Evolutionary conservation across 2,329 filamentous ascomycete genomes (phyloP).

Genomic region (Incumbomyces lentus): DNA sequence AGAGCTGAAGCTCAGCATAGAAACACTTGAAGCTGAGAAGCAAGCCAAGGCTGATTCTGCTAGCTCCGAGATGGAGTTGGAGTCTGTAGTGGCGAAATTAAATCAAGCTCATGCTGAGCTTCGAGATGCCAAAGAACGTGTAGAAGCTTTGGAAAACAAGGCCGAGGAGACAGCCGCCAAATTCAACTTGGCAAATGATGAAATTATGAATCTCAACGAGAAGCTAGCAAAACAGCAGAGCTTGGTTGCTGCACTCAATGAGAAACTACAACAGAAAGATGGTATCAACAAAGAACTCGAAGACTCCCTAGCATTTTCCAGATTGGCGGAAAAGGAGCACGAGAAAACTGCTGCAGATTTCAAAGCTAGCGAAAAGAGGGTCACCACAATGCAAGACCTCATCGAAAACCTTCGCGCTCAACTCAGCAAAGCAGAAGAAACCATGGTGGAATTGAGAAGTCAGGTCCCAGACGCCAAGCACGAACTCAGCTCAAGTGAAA

Average conservation of each 20-base stretch:
- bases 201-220: slow-evolving; percentile 20
- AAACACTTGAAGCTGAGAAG: slow-evolving; percentile 31
- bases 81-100: slow-evolving; percentile 31
- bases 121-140: slow-evolving; percentile 26
- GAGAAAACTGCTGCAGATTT: slow-evolving; percentile 24
- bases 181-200: slow-evolving; percentile 10
- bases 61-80: slow-evolving; percentile 26
- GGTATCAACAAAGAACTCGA: slow-evolving; percentile 20
- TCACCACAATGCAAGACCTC: slow-evolving; percentile 45
- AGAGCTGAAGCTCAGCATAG: slow-evolving; percentile 30
- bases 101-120: slow-evolving; percentile 32
- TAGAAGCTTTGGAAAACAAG: slow-evolving; percentile 21
- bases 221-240: slow-evolving; percentile 4
- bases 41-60: slow-evolving; percentile 18
- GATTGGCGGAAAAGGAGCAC: slow-evolving; percentile 16
- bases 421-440: slow-evolving; percentile 43
- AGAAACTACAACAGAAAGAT: slow-evolving; percentile 27
- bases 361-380: slow-evolving; percentile 39
- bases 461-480: slow-evolving; percentile 20
- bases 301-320: slow-evolving; percentile 18
- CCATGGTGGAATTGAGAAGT: slow-evolving; percentile 36
- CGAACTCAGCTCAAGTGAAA: slow-evolving; percentile 14
- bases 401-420: slow-evolving; percentile 45
- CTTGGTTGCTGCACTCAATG: slow-evolving; percentile 8
- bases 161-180: slow-evolving; percentile 24